Conservation (phyloP, 2,329 filamentous ascomycete species). For the Nemania abortiva region DNA sequence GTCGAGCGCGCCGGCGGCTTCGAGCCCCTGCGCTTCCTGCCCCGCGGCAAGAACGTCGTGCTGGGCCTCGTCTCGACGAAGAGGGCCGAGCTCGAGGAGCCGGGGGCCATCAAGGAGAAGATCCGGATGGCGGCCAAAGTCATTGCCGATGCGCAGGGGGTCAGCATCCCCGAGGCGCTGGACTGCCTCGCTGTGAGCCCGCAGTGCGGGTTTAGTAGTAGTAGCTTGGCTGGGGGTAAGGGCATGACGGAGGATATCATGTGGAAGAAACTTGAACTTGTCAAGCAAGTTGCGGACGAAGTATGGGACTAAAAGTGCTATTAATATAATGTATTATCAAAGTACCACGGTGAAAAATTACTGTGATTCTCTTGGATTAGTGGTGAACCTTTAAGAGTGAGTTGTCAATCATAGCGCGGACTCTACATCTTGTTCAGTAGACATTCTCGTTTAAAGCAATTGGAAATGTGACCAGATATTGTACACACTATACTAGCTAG, state of each 20-base stretch:
- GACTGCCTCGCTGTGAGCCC: slow-evolving; percentile 67
- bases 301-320: slow-evolving; percentile 42
- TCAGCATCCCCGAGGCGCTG: slow-evolving; percentile 66
- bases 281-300: slow-evolving; percentile 43
- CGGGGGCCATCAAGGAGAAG: slow-evolving; percentile 57
- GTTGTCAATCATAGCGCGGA: neutral
- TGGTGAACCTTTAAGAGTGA: neutral
- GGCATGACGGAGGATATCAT: slow-evolving; percentile 47
- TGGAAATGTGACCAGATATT: neutral
- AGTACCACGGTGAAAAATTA: neutral
- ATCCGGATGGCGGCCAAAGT: slow-evolving; percentile 64
- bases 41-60: slow-evolving; percentile 63
- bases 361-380: neutral
- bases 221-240: slow-evolving; percentile 47
- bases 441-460: neutral
- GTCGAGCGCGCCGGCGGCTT: slow-evolving; percentile 62
- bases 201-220: slow-evolving; percentile 62
- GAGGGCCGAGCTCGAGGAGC: slow-evolving; percentile 60
- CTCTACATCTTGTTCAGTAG: too few species aligned
- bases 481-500: neutral
- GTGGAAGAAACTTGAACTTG: slow-evolving; percentile 49
- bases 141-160: slow-evolving; percentile 67
- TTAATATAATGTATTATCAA: neutral
- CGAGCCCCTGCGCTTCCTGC: slow-evolving; percentile 61
- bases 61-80: slow-evolving; percentile 64